These are phyloP conservation scores for Candida ascalaphidarum DNA, from an alignment of 805 yeast genomes.

Conservation along the genomic window DNA sequence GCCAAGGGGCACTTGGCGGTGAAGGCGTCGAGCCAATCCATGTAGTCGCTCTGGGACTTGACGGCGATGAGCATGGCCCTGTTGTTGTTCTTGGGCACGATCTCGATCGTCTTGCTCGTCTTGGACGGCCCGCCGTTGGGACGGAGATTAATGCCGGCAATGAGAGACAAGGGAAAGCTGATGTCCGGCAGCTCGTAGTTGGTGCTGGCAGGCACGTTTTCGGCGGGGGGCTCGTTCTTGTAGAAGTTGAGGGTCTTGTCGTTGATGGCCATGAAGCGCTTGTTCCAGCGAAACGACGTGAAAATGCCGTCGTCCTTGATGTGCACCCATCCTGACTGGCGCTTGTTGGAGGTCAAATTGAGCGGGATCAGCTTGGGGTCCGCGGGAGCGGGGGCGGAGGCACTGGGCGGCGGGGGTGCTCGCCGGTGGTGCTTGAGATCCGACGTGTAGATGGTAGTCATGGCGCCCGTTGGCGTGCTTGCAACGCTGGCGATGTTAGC, in stretches of 20 bases:
- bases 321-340: constrained; percentile 75
- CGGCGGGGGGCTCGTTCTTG: constrained; percentile 46
- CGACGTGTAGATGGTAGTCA: constrained; percentile 33
- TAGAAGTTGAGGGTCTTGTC: constrained; percentile 71
- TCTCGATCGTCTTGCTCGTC: constrained; percentile 61
- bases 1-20: constrained; percentile 67
- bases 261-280: constrained; percentile 68
- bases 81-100: constrained; percentile 44
- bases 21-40: constrained; percentile 88
- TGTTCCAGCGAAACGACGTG: constrained; percentile 86
- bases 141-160: constrained; percentile 45
- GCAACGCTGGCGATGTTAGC: too few relatives aligned
- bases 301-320: constrained; percentile 84
- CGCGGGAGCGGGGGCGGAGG: constrained; percentile 2
- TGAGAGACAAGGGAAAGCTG: constrained; percentile 29
- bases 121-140: constrained; percentile 38
- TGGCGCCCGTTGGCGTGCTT: constrained; percentile 5
- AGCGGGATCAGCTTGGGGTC: constrained; percentile 5
- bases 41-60: constrained; percentile 70
- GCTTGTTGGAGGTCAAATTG: constrained; percentile 18
- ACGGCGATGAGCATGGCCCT: constrained; percentile 69
- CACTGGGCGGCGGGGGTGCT: constrained; percentile 37
- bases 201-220: constrained; percentile 27
- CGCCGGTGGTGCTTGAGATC: constrained; percentile 33
- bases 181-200: constrained; percentile 19